These are phyloP conservation scores for Garcia nutans DNA, from an alignment of 345 rosid species.

Conservation along the genomic window DNA sequence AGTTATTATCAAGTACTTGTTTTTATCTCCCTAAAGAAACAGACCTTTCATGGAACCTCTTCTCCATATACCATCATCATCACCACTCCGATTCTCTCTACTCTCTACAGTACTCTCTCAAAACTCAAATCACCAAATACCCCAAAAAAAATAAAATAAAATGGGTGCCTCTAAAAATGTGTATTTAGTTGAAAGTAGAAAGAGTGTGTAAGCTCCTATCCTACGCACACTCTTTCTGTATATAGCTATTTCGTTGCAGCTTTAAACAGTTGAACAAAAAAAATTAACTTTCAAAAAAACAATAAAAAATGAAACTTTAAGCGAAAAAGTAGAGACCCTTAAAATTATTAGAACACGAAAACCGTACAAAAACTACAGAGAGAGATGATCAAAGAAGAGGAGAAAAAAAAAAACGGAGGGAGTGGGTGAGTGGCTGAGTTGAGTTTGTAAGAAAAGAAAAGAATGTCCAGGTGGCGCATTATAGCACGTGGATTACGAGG, in stretches of 20 bases:
- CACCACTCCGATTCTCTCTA: constrained; percentile 12
- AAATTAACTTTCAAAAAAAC: no score
- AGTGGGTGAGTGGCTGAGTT: constrained; percentile 3
- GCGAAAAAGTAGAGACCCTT: constrained; percentile 31
- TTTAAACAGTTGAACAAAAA: constrained; percentile 42
- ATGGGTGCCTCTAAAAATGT: neutral
- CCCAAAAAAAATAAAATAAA: neutral
- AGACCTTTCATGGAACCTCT: constrained; percentile 51
- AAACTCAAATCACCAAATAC: constrained; percentile 1
- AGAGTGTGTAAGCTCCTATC: constrained; percentile 64
- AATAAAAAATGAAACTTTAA: neutral
- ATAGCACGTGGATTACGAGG: constrained; percentile 48
- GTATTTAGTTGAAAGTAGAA: constrained; percentile 46
- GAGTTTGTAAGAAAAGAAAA: neutral
- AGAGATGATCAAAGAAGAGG: neutral
- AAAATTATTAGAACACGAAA: constrained; percentile 49
- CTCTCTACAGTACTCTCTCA: neutral
- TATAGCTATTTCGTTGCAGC: constrained; percentile 79
- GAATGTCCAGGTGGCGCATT: constrained; percentile 48
- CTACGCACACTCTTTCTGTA: constrained; percentile 63
- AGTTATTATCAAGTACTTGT: constrained; percentile 14
- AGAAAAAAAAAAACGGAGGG: constrained; percentile 22
- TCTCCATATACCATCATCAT: constrained; percentile 11
- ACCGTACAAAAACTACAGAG: constrained; percentile 14
- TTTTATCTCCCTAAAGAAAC: constrained; percentile 39